Base-by-base conservation (phyloP, 306 rosid genomes). In the Medicago truncatula region DNA sequence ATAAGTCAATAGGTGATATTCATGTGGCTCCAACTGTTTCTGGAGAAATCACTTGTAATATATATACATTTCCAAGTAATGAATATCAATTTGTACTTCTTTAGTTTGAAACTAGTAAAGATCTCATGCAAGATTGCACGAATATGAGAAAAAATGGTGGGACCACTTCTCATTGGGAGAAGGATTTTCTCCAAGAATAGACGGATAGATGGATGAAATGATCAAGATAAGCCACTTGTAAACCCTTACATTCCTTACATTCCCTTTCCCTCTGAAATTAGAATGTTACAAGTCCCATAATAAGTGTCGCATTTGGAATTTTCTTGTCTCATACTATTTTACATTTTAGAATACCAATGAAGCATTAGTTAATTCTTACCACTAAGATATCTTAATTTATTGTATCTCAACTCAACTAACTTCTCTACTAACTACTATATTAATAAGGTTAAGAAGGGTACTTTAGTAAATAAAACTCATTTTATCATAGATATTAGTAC, bases 41-140 rank as follows among this genome's bases (percentile, higher is more conserved):
- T 14, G 41, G 18, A 68, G 67, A 63, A 41, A 52, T 46, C 21
- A 70, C 20, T 72, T 58, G 8, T 16, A 17, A 53, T 17, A 21
- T 9, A 78, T 3, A 64, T 7, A 31, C 15, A 52, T 50, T 52
- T 50, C 74, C 31, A 14, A 12, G 10, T 66, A 14, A 20, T 43
- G 41, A 62, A 61, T 11, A 63, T 39, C 13, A 50, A 34, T 23
- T 46, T 59, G 21, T 6, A 60, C 17, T 68, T 49, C 18, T 28
- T 75, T 62, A 52, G 70, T n/a, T 18, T 60, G 31, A 54, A 46
- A 81, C 54, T 36, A 69, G 31, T 54, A 54, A 54, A 54, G 1
- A 54, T 18, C 28, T 9, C 61, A 54, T 54, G 59, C 59, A 53
- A 53, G 59, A 53, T 16, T 53, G 59, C 59, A 53, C 59, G 21